These are phyloP conservation scores for Alnus rubra DNA, from an alignment of 306 rosid species.

Conservation along the genomic window DNA sequence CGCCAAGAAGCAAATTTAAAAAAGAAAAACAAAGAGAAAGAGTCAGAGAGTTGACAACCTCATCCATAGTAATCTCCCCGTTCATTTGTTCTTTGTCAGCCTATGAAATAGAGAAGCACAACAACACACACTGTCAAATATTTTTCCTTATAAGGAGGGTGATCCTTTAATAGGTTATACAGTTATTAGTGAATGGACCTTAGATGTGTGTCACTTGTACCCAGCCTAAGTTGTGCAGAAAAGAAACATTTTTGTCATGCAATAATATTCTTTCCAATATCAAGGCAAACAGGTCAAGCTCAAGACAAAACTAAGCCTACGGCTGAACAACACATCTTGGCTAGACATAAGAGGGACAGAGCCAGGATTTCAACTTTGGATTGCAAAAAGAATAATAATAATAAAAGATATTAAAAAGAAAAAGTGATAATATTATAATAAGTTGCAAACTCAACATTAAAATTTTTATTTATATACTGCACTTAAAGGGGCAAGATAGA, in stretches of 20 bases:
- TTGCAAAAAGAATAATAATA: neutral
- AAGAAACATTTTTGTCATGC: neutral
- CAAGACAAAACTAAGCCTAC: neutral
- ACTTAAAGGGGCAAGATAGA: too few relatives aligned
- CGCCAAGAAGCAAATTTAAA: neutral
- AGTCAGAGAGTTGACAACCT: conserved; percentile 14
- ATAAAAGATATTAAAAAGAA: neutral
- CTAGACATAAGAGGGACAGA: neutral
- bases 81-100: conserved; percentile 5
- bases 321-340: neutral
- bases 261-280: neutral
- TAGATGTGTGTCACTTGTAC: neutral
- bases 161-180: neutral
- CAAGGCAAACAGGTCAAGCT: neutral
- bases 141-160: neutral
- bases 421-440: neutral
- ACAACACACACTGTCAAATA: neutral
- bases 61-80: conserved; percentile 19
- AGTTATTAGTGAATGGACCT: neutral
- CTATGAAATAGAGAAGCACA: conserved; percentile 13
- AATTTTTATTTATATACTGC: neutral
- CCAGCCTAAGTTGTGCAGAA: too few relatives aligned
- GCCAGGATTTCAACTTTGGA: neutral
- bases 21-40: neutral
- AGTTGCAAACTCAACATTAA: neutral